A percentile compares a stretch with the other conserved stretches of the same genome.
phyloP scores from a whole-genome alignment of 352 stramenopile species.

The Phytophthora citricola region DNA sequence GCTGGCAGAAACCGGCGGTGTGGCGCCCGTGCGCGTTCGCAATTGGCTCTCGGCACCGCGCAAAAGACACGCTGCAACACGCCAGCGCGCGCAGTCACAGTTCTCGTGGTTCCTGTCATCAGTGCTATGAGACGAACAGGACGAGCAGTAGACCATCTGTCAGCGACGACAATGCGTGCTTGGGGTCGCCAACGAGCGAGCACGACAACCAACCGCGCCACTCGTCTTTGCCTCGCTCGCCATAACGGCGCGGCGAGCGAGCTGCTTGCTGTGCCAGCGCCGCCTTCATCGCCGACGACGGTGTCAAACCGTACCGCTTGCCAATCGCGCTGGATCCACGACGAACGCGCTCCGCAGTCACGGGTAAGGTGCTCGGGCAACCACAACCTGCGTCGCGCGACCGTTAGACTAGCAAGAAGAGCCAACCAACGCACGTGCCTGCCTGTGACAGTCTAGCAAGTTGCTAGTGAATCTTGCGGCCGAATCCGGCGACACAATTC shows the following conservation, averaged over 20 bases:
- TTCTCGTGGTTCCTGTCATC: conserved; percentile 5
- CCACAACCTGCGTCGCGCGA: not conserved
- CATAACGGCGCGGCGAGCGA: not conserved
- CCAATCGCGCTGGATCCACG: conserved; percentile 11
- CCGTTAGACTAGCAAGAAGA: conserved; percentile 17
- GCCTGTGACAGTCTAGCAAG: conserved; percentile 20
- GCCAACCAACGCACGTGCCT: conserved; percentile 29
- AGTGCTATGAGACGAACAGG: not conserved
- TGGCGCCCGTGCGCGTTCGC: not conserved
- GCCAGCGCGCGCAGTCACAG: not conserved
- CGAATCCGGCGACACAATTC: not conserved
- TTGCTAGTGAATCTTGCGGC: conserved; percentile 10
- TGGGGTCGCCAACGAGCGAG: not conserved
- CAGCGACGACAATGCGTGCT: not conserved
- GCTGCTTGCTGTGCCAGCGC: conserved; percentile 1
- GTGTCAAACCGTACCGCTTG: conserved; percentile 1
- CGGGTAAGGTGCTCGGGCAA: conserved; percentile 8
- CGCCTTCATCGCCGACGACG: not conserved
- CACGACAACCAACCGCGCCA: not conserved
- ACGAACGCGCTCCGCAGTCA: conserved; percentile 19
- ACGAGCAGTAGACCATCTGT: not conserved
- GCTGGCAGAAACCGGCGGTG: conserved; percentile 3
- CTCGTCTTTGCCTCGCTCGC: not conserved
- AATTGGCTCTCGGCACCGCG: conserved; percentile 1
- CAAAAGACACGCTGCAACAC: conserved; percentile 22